Conservation (phyloP, 2,329 filamentous ascomycete genomes). For the Apiospora koreana region DNA sequence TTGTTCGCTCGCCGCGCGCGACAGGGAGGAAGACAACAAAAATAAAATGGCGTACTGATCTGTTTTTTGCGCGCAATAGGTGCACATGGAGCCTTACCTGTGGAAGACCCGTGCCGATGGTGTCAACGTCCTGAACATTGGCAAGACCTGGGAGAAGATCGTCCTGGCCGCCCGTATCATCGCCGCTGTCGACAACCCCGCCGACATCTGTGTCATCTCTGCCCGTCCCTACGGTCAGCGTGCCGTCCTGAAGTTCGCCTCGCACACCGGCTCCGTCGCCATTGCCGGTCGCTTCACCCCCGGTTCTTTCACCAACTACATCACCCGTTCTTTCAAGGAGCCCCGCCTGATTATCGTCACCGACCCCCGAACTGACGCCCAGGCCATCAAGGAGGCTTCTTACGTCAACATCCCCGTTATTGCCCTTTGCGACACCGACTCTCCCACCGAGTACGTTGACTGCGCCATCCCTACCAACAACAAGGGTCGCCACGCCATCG, state of each 20-base stretch:
- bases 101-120: constrained; percentile 99
- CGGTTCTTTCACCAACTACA: constrained; percentile 99
- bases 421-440: constrained; percentile 98
- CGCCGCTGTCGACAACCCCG: constrained; percentile 98
- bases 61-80: constrained; percentile 9
- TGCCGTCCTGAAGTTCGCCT: constrained; percentile 99
- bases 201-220: constrained; percentile 98
- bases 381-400: constrained; percentile 99
- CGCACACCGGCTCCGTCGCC: constrained; percentile 95
- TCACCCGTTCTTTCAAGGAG: constrained; percentile 99
- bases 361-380: constrained; percentile 98
- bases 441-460: constrained; percentile 98
- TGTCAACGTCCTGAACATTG: constrained; percentile 99
- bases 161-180: constrained; percentile 86
- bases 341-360: constrained; percentile 99
- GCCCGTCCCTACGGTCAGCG: constrained; percentile 99
- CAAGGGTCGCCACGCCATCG: constrained; percentile 99
- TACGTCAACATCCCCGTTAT: constrained; percentile 99
- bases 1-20: background rate
- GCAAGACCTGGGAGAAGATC: constrained; percentile 91
- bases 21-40: background rate
- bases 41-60: background rate
- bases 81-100: constrained; percentile 99
- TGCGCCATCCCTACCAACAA: constrained; percentile 99
- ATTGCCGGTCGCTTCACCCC: constrained; percentile 99